phyloP scores from a whole-genome alignment of 371 early-diverging fungal species.

The Syncephalastrum sp. region DNA sequence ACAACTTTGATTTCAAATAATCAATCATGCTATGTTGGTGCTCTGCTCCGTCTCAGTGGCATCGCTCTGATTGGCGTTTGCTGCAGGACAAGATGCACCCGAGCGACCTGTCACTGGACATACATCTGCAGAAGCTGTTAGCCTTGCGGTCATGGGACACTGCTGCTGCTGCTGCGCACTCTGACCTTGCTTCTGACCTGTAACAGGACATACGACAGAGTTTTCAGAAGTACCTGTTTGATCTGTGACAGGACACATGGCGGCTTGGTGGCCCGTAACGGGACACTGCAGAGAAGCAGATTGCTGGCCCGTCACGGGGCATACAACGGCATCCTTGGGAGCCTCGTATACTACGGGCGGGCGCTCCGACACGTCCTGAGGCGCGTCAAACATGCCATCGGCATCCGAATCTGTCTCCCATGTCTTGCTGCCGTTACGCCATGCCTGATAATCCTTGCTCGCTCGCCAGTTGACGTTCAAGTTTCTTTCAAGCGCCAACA shows the following conservation, averaged over 20 bases:
- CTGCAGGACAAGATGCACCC: no score
- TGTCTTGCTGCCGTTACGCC: slow-evolving; percentile 5
- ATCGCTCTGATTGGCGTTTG: no score
- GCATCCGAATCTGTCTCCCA: slow-evolving; percentile 8
- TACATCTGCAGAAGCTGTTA: slow-evolving; percentile 5
- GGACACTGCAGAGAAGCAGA: neutral
- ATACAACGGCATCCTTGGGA: slow-evolving; percentile 18
- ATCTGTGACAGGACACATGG: slow-evolving; percentile 6
- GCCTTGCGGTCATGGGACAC: no score
- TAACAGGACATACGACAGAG: slow-evolving; percentile 9
- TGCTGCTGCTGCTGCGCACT: neutral
- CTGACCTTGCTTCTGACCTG: slow-evolving; percentile 9
- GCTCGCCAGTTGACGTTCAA: slow-evolving; percentile 42
- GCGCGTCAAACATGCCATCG: slow-evolving; percentile 16
- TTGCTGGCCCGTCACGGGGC: slow-evolving; percentile 26
- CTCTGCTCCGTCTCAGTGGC: no score
- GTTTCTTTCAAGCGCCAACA: slow-evolving; percentile 25
- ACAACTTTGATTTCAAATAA: no score
- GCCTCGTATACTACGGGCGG: slow-evolving; percentile 15
- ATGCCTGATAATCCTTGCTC: slow-evolving; percentile 32
- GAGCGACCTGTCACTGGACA: slow-evolving; percentile 31
- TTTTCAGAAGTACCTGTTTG: no score
- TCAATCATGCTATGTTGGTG: no score
- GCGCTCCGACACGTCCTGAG: slow-evolving; percentile 1
- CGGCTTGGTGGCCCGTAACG: neutral